phyloP scores from a whole-genome alignment of 1,139 yeast species.

The Yamadazyma trypodendri region DNA sequence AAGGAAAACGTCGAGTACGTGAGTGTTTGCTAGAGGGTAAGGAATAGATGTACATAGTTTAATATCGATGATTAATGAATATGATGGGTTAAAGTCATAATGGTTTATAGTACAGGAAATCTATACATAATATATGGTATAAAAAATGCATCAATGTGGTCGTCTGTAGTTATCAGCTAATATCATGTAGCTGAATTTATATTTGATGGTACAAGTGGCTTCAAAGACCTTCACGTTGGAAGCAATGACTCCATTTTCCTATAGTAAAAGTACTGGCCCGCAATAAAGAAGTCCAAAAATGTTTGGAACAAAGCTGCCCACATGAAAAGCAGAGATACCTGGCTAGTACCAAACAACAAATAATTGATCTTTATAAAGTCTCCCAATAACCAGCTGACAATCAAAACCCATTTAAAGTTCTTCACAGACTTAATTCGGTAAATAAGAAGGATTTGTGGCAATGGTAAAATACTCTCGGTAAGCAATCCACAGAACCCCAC shows the following conservation, averaged over 20 bases:
- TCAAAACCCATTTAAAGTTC: conserved; percentile 72
- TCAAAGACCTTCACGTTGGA: too few species aligned
- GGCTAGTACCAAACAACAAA: conserved; percentile 67
- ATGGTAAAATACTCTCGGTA: conserved; percentile 78
- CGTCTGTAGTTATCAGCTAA: too few species aligned
- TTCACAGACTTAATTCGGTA: conserved; percentile 67
- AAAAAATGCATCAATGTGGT: too few species aligned
- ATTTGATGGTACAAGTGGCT: too few species aligned
- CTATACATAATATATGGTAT: too few species aligned
- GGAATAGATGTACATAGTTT: conserved; percentile 4
- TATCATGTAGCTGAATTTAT: too few species aligned
- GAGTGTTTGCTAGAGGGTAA: conserved; percentile 16
- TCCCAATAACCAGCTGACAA: conserved; percentile 87
- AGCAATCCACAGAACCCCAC: conserved; percentile 74
- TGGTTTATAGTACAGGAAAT: too few species aligned
- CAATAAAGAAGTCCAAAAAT: conserved; percentile 70
- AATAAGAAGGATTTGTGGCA: conserved; percentile 80
- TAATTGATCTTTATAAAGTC: conserved; percentile 77
- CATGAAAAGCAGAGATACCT: conserved; percentile 67
- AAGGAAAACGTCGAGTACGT: conserved; percentile 73
- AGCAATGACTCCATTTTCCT: conserved; percentile 16
- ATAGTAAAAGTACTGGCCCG: conserved; percentile 69
- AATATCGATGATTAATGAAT: conserved; percentile 4
- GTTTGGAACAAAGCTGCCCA: conserved; percentile 82
- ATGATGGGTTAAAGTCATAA: neutral